A percentile compares a stretch with the other conserved stretches of the same genome.
Conservation (phyloP, 1,284 basidiomycete genomes). For the Boletus semigastroideus region DNA sequence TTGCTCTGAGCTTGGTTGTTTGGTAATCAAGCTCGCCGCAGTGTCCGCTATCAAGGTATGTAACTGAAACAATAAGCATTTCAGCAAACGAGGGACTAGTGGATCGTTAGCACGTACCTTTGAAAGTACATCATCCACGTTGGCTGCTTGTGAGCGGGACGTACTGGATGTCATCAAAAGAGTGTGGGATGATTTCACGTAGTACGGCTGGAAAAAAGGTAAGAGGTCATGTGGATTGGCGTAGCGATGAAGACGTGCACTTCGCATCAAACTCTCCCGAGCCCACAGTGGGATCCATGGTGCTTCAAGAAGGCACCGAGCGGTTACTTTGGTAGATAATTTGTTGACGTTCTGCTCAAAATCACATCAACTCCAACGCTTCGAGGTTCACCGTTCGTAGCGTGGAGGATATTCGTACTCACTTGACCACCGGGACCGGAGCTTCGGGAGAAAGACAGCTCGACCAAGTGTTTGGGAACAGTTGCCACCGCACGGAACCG, state of each 20-base stretch:
- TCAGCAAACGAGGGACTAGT: constrained; percentile 1
- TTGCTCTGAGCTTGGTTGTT: constrained; percentile 56
- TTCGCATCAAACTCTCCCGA: constrained; percentile 44
- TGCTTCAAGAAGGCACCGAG: constrained; percentile 54
- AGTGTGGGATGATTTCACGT: constrained; percentile 61
- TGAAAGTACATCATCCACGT: constrained; percentile 65
- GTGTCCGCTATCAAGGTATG: constrained; percentile 51
- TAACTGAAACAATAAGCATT: constrained; percentile 41
- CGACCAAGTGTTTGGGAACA: constrained; percentile 35
- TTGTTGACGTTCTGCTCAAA: constrained; percentile 77
- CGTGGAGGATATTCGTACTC: constrained; percentile 6
- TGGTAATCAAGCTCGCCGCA: constrained; percentile 47
- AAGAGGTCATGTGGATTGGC: not conserved
- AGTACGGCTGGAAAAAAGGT: constrained; percentile 51
- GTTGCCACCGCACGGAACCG: constrained; percentile 39
- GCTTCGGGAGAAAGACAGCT: constrained; percentile 49
- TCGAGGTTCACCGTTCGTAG: not conserved
- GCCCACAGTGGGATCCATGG: constrained; percentile 74
- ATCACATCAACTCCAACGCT: not conserved
- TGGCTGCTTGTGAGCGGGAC: constrained; percentile 73
- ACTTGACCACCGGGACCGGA: constrained; percentile 82
- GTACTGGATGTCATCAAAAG: constrained; percentile 65
- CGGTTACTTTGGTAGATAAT: constrained; percentile 73
- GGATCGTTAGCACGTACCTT: constrained; percentile 47
- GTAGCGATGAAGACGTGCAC: constrained; percentile 39